Evolutionary conservation across 2,329 filamentous ascomycete genomes (phyloP).

Genomic region (Cordyceps tenuipes): DNA sequence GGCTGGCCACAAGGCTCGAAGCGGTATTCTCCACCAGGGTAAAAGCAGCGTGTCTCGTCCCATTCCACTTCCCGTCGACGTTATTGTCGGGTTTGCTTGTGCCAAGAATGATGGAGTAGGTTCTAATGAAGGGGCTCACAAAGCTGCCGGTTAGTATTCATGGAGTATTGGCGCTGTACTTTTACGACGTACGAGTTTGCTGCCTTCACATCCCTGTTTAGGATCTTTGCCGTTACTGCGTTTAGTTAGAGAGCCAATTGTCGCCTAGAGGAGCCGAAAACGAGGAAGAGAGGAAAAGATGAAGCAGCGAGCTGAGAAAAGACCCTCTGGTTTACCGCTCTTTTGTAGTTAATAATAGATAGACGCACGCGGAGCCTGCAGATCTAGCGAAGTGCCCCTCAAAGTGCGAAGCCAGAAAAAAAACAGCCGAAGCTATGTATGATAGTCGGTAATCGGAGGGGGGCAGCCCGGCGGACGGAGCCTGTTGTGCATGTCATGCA

Average conservation of each 20-base stretch:
- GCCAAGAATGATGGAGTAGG: background rate
- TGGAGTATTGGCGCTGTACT: background rate
- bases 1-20: background rate
- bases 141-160: background rate
- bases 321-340: background rate
- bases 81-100: background rate
- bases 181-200: background rate
- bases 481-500: background rate
- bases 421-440: background rate
- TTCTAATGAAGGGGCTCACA: background rate
- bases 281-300: background rate
- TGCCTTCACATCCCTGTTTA: background rate
- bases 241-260: background rate
- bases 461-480: background rate
- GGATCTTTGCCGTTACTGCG: background rate
- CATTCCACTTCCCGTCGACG: slow-evolving; percentile 3
- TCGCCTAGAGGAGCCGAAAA: background rate
- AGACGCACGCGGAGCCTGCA: background rate
- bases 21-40: background rate
- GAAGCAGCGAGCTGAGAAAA: background rate
- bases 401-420: background rate
- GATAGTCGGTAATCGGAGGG: slow-evolving; percentile 3
- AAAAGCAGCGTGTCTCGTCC: background rate
- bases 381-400: background rate
- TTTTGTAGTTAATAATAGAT: background rate